These are phyloP conservation scores for Pseudoperonospora humuli DNA, from an alignment of 352 stramenopile genomes.

Conservation along the genomic window DNA sequence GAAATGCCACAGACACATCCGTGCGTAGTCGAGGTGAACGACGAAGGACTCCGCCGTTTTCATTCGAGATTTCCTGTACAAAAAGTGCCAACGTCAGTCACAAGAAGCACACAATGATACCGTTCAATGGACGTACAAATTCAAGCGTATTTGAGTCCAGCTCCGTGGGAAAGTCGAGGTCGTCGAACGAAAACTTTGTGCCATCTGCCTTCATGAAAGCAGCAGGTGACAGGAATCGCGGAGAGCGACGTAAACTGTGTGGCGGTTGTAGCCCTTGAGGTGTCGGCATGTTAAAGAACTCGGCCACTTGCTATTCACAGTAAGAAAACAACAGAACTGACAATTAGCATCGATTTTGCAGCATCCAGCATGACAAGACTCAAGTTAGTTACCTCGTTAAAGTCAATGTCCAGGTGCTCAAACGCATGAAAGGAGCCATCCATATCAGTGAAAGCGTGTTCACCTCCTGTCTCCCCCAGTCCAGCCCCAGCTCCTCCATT, in stretches of 20 bases:
- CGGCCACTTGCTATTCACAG: constrained; percentile 57
- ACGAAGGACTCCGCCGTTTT: constrained; percentile 50
- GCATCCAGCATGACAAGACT: background rate
- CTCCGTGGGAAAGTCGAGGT: constrained; percentile 66
- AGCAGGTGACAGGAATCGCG: constrained; percentile 57
- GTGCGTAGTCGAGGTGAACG: constrained; percentile 73
- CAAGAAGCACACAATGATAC: background rate
- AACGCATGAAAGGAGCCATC: constrained; percentile 67
- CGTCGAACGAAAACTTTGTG: constrained; percentile 82
- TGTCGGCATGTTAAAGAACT: constrained; percentile 76
- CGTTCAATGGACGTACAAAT: constrained; percentile 69
- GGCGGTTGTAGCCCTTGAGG: constrained; percentile 49
- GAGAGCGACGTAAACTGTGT: constrained; percentile 66
- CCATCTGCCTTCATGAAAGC: constrained; percentile 64
- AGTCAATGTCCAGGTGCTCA: constrained; percentile 81
- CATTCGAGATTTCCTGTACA: constrained; percentile 56
- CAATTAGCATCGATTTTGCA: constrained; percentile 5
- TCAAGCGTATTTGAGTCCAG: constrained; percentile 65
- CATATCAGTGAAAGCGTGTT: constrained; percentile 42
- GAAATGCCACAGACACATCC: constrained; percentile 80
- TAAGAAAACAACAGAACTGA: constrained; percentile 1
- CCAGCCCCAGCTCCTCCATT: constrained; percentile 2
- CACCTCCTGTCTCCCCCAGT: constrained; percentile 8
- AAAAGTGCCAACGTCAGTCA: constrained; percentile 5
- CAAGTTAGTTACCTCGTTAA: constrained; percentile 50